A percentile compares a stretch with the other conserved stretches of the same genome.
phyloP scores from a whole-genome alignment of 805 yeast genomes.

The Saturnispora kantuleensis region DNA sequence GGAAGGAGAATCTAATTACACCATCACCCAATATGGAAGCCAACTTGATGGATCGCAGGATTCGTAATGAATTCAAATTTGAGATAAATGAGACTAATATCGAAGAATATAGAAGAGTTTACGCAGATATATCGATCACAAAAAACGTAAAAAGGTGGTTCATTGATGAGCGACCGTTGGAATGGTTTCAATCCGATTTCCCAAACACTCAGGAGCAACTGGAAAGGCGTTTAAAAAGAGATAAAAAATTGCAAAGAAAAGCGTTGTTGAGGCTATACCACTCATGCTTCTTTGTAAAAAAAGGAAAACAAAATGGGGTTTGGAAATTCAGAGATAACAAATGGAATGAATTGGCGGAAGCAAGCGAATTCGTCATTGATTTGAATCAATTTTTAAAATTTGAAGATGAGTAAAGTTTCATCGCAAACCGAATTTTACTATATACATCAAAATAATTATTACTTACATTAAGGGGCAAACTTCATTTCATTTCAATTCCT shows the following conservation, averaged over 20 bases:
- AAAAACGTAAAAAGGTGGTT: slow-evolving; percentile 23
- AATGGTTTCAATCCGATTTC: slow-evolving; percentile 49
- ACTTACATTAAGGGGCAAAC: slow-evolving; percentile 1
- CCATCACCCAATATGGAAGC: slow-evolving; percentile 19
- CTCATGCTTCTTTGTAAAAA: slow-evolving; percentile 28
- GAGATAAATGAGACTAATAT: slow-evolving; percentile 19
- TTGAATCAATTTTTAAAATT: neutral
- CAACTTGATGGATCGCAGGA: slow-evolving; percentile 17
- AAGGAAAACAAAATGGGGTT: slow-evolving; percentile 26
- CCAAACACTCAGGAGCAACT: slow-evolving; percentile 44
- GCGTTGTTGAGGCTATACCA: slow-evolving; percentile 36
- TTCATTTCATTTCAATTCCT: neutral
- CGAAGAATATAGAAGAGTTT: slow-evolving; percentile 3
- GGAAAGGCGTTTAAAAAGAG: slow-evolving; percentile 26
- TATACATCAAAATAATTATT: neutral
- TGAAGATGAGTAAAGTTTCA: neutral
- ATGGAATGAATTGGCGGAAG: slow-evolving; percentile 29
- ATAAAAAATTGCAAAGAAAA: slow-evolving; percentile 25
- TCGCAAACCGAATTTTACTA: neutral
- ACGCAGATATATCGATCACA: slow-evolving; percentile 14
- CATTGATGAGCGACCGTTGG: slow-evolving; percentile 38
- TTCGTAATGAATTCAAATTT: slow-evolving; percentile 22
- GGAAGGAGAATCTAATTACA: slow-evolving; percentile 10
- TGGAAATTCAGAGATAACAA: slow-evolving; percentile 36
- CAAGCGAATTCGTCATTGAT: slow-evolving; percentile 10